Evolutionary conservation across 2,329 filamentous ascomycete genomes (phyloP).

Genomic region (Xylaria hypoxylon): DNA sequence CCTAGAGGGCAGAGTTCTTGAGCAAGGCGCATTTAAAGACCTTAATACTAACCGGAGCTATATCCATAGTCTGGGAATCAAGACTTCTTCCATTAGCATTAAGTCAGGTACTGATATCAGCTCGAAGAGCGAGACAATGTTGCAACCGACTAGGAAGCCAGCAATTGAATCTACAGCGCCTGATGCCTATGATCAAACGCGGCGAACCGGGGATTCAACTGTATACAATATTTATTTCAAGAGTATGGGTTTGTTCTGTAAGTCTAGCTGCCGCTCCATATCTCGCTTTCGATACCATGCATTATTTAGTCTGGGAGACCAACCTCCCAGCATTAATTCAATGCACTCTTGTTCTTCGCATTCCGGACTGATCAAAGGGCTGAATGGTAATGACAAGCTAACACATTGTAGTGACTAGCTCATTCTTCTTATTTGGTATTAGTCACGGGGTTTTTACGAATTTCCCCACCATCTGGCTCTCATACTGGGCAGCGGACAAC

Average conservation of each 20-base stretch:
- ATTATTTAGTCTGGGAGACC: no score
- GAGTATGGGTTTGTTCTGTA: not conserved
- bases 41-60: not conserved
- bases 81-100: not conserved
- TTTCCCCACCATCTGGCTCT: constrained; percentile 45
- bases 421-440: constrained; percentile 31
- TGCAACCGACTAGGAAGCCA: not conserved
- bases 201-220: not conserved
- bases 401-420: no score
- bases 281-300: not conserved
- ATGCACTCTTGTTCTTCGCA: no score
- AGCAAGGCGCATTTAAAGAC: not conserved
- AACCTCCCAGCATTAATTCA: no score
- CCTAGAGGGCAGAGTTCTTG: not conserved
- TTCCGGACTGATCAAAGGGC: no score
- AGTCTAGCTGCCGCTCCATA: not conserved
- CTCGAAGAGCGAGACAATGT: not conserved
- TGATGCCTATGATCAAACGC: not conserved
- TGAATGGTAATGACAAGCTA: no score
- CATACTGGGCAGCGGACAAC: constrained; percentile 43
- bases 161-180: not conserved
- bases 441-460: constrained; percentile 41
- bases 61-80: not conserved
- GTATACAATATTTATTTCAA: not conserved
- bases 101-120: not conserved